Evolutionary conservation across 176 grass and related monocot genomes (phyloP).

Genomic region (Raddia distichophylla): DNA sequence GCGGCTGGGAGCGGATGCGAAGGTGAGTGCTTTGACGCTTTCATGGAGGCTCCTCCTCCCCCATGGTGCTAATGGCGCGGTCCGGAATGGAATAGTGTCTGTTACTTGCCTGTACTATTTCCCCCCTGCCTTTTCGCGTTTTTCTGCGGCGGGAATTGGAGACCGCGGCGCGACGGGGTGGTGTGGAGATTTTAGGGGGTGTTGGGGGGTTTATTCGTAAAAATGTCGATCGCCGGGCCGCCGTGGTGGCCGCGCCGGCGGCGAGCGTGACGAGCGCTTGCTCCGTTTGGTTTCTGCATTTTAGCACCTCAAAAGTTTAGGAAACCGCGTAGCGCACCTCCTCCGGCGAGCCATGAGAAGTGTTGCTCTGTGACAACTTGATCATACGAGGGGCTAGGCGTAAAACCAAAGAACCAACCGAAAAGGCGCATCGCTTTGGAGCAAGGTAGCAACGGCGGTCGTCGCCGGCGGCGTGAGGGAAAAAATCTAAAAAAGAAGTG

Average conservation of each 20-base stretch:
- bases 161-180: not conserved
- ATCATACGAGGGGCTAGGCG: not conserved
- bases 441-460: not conserved
- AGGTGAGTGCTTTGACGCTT: constrained; percentile 43
- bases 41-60: not conserved
- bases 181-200: not conserved
- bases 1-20: constrained; percentile 17
- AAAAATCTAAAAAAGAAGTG: not conserved
- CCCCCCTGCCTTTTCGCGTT: not conserved
- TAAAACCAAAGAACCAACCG: not conserved
- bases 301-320: not conserved
- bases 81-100: constrained; percentile 8
- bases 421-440: not conserved
- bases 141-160: not conserved
- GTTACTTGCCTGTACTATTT: not conserved
- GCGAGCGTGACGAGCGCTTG: not conserved
- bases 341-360: not conserved
- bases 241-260: not conserved
- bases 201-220: not conserved
- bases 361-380: not conserved
- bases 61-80: constrained; percentile 1
- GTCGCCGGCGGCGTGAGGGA: constrained; percentile 10
- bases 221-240: not conserved
- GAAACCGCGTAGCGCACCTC: not conserved
- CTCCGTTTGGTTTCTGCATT: not conserved